Evolutionary conservation across 2,329 filamentous ascomycete genomes (phyloP).

Genomic region (Colletotrichum sp.): DNA sequence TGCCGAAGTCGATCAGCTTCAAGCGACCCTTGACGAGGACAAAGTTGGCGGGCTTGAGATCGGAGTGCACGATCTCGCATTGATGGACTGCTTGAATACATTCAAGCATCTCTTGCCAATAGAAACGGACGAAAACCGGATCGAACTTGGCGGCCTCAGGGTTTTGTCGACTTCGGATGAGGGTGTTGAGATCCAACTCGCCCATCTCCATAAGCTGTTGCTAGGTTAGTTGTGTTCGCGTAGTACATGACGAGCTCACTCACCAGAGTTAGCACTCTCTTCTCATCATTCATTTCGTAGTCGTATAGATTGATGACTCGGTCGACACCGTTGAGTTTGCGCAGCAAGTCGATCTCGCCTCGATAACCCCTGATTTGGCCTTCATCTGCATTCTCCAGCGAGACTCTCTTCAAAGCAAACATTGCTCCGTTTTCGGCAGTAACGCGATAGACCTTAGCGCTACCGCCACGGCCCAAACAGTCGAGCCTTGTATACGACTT

Average conservation of each 20-base stretch:
- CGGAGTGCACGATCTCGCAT: slow-evolving; percentile 92
- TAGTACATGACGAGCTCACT: slow-evolving; percentile 35
- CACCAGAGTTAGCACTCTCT: slow-evolving; percentile 83
- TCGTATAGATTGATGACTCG: slow-evolving; percentile 91
- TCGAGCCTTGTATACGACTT: slow-evolving; percentile 90
- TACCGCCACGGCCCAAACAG: slow-evolving; percentile 89
- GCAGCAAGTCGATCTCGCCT: slow-evolving; percentile 91
- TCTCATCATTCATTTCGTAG: slow-evolving; percentile 92
- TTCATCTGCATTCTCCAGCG: slow-evolving; percentile 88
- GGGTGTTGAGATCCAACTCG: slow-evolving; percentile 88
- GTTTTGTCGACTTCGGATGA: slow-evolving; percentile 77
- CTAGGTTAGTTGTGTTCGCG: not conserved
- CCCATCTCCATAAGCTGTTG: slow-evolving; percentile 92
- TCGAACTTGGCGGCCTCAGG: slow-evolving; percentile 80
- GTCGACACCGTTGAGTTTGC: slow-evolving; percentile 82
- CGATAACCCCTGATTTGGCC: slow-evolving; percentile 85
- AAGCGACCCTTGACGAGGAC: slow-evolving; percentile 87
- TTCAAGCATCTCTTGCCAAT: slow-evolving; percentile 99
- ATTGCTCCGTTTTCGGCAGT: slow-evolving; percentile 97
- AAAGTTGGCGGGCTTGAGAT: slow-evolving; percentile 97
- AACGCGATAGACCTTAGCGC: slow-evolving; percentile 92
- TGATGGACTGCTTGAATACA: slow-evolving; percentile 90
- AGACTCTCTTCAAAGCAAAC: slow-evolving; percentile 91
- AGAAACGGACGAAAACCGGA: slow-evolving; percentile 90
- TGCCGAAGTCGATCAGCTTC: slow-evolving; percentile 98